Percentiles rank a stretch among this genome's conserved stretches.
Conservation (phyloP, 768 basidiomycete genomes). For the Mycena rebaudengoi region DNA sequence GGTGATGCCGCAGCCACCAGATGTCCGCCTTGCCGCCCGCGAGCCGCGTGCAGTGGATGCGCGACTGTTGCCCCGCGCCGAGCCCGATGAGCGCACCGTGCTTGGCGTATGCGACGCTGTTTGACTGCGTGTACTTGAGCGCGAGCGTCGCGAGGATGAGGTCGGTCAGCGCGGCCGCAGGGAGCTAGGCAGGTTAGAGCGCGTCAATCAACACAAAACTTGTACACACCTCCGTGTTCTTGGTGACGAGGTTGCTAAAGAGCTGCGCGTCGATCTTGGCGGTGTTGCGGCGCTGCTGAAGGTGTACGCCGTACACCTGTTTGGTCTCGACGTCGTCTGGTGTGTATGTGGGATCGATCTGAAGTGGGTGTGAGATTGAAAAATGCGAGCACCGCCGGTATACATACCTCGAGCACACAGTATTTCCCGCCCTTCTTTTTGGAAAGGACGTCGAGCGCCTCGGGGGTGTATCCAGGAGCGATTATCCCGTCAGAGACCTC, state of each 20-base stretch:
- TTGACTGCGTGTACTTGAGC: slow-evolving; percentile 99
- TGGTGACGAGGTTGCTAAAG: slow-evolving; percentile 89
- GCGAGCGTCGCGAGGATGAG: slow-evolving; percentile 96
- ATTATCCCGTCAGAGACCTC: slow-evolving; percentile 99
- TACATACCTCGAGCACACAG: slow-evolving; percentile 91
- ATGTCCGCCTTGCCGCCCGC: slow-evolving; percentile 98
- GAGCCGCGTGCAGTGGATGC: slow-evolving; percentile 98
- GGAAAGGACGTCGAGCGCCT: slow-evolving; percentile 87
- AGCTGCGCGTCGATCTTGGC: slow-evolving; percentile 82
- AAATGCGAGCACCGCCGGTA: too few species aligned
- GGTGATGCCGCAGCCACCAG: slow-evolving; percentile 99
- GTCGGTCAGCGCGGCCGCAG: slow-evolving; percentile 81
- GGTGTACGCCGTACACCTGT: slow-evolving; percentile 91
- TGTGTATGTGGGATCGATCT: slow-evolving; percentile 90
- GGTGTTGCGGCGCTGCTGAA: slow-evolving; percentile 93
- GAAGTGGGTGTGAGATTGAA: slow-evolving; percentile 1
- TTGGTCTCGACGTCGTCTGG: slow-evolving; percentile 89
- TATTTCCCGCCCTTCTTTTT: slow-evolving; percentile 99
- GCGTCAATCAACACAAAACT: background rate
- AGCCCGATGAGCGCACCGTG: slow-evolving; percentile 94
- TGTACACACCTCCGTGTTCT: slow-evolving; percentile 80
- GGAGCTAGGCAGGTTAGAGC: slow-evolving; percentile 59
- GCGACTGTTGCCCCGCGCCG: slow-evolving; percentile 97
- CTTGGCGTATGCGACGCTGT: slow-evolving; percentile 95
- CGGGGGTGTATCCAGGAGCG: slow-evolving; percentile 89